phyloP scores from a whole-genome alignment of 192 early-diverging fungal species.

The Backusella circina region DNA sequence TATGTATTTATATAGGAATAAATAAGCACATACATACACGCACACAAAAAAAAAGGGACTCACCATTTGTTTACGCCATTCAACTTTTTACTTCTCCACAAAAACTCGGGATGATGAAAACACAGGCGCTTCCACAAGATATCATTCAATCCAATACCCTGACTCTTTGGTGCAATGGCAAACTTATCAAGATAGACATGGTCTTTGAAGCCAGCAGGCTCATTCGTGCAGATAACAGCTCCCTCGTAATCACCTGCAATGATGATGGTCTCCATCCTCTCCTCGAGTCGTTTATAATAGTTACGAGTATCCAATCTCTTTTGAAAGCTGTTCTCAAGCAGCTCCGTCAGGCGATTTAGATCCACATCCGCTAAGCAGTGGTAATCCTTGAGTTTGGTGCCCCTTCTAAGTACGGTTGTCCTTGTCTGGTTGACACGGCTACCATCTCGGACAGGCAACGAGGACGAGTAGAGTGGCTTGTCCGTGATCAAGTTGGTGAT shows the following conservation, averaged over 20 bases:
- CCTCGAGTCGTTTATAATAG: slow-evolving; percentile 59
- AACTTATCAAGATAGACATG: slow-evolving; percentile 88
- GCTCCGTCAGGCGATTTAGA: slow-evolving; percentile 40
- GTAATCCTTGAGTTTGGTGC: slow-evolving; percentile 62
- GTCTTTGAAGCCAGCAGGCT: slow-evolving; percentile 22
- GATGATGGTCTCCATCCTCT: slow-evolving; percentile 56
- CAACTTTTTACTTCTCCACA: slow-evolving; percentile 80
- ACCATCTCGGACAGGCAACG: slow-evolving; percentile 28
- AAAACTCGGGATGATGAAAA: slow-evolving; percentile 61
- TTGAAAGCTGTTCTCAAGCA: slow-evolving; percentile 79
- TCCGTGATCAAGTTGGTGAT: slow-evolving; percentile 78
- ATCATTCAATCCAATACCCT: slow-evolving; percentile 92
- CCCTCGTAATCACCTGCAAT: slow-evolving; percentile 92
- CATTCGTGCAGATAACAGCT: slow-evolving; percentile 79
- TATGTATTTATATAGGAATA: too few relatives aligned
- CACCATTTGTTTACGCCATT: slow-evolving; percentile 96
- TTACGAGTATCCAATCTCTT: slow-evolving; percentile 47
- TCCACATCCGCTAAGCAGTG: slow-evolving; percentile 53
- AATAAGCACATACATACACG: background rate
- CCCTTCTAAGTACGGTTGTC: slow-evolving; percentile 79
- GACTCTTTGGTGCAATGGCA: slow-evolving; percentile 76
- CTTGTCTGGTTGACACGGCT: slow-evolving; percentile 38
- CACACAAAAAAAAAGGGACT: background rate
- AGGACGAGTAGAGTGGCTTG: slow-evolving; percentile 65
- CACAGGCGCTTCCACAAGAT: slow-evolving; percentile 84